Evolutionary conservation across 1,284 basidiomycete genomes (phyloP).

Genomic region (Paramarasmius palmivorus): DNA sequence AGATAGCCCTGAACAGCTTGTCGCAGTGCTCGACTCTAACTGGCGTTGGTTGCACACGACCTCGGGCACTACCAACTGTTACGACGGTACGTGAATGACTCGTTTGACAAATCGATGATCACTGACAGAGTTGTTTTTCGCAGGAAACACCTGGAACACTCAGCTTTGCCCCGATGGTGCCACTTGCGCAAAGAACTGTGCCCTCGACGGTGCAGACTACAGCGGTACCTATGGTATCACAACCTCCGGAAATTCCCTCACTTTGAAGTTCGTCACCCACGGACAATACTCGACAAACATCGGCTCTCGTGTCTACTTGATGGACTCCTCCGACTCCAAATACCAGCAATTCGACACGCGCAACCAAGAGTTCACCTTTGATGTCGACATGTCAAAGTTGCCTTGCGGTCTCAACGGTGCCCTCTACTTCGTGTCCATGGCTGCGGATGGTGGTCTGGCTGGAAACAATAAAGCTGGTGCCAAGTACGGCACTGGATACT

Average conservation of each 20-base stretch:
- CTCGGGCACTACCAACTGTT: constrained; percentile 38
- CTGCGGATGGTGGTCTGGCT: constrained; percentile 47
- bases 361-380: constrained; percentile 60
- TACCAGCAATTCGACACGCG: constrained; percentile 55
- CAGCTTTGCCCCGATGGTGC: constrained; percentile 30
- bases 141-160: constrained; percentile 36
- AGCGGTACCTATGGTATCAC: constrained; percentile 37
- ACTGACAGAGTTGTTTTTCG: no score
- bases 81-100: no score
- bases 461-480: constrained; percentile 53
- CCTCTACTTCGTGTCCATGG: constrained; percentile 51
- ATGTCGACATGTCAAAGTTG: constrained; percentile 56
- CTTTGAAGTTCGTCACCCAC: constrained; percentile 50
- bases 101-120: no score
- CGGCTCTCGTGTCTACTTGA: constrained; percentile 57
- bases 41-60: constrained; percentile 50
- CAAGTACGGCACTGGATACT: constrained; percentile 55
- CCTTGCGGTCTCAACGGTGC: constrained; percentile 59
- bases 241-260: constrained; percentile 45
- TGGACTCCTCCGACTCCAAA: constrained; percentile 36
- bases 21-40: constrained; percentile 44
- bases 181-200: constrained; percentile 29
- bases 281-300: constrained; percentile 33
- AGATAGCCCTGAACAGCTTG: no score
- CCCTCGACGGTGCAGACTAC: constrained; percentile 45